Base-by-base conservation (phyloP, 345 rosid species). In the Acer campestre region DNA sequence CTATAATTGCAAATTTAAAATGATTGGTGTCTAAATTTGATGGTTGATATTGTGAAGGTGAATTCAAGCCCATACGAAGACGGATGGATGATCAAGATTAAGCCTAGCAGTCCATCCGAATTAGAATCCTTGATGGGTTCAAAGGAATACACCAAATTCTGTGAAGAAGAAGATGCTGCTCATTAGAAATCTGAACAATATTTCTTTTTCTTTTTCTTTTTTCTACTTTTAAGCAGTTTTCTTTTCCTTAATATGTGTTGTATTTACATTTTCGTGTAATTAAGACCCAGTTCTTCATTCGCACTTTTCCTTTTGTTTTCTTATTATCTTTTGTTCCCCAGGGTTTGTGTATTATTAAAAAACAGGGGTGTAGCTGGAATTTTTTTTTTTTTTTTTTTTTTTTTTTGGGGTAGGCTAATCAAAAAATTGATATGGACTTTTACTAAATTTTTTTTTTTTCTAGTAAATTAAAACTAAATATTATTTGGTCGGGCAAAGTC, bases 81-180 rank as follows among this genome's bases (percentile, higher is more conserved):
- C 29, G 99, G 98, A 74, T 96, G 98, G 99, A 91, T 96, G 93
- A 94, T 94, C 78, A 96, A 94, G 85, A 94, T 96, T 80, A 96
- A 94, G 89, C 98, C 97, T 12, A 88, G 90, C 74, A 86, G 74
- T 76, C 94, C 99, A 38, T 87, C 89, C 5, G 98, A 94, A 78
- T 68, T 92, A 62, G 94, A 83, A 29, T 85, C 95, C 70, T 84
- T 96, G 79, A 80, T 96, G 93, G 97, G 88, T 78, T 58, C 98
- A 31, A 89, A 86, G 68, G 97, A 90, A 72, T 96, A 92, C 89
- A 88, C 89, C 20, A 92, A 96, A 80, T 89, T 91, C 89, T 96
- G 97, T 23, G 93, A 96, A 83, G 98, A 96, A 73, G 99, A 92
- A 89, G 95, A 89, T 55, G 94, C 94, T n/a, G 85, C 94, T 79